phyloP scores from a whole-genome alignment of 2,329 filamentous ascomycete genomes.

The Fusarium brevicatenulatum region DNA sequence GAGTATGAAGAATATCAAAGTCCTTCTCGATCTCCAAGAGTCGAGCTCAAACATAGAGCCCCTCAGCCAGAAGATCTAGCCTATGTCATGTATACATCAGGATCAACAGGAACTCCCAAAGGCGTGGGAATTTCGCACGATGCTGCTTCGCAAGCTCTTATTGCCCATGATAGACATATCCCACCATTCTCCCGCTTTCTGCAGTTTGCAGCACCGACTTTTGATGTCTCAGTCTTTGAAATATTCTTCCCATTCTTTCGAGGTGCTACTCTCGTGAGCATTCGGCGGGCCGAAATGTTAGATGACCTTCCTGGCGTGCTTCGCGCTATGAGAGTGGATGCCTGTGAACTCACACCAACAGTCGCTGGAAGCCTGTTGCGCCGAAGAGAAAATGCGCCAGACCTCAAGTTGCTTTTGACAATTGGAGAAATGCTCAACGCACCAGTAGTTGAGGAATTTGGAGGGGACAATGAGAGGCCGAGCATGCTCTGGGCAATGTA shows the following conservation, averaged over 20 bases:
- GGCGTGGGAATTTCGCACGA: conserved; percentile 84
- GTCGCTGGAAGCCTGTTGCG: conserved; percentile 82
- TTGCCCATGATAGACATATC: conserved; percentile 83
- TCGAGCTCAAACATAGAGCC: conserved; percentile 23
- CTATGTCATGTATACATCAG: conserved; percentile 95
- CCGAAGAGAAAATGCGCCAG: conserved; percentile 72
- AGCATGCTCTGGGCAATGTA: conserved; percentile 93
- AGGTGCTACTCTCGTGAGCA: conserved; percentile 77
- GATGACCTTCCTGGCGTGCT: conserved; percentile 78
- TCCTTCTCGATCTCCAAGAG: neutral
- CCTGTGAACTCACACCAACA: conserved; percentile 88
- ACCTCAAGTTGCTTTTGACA: conserved; percentile 77
- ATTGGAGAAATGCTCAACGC: conserved; percentile 93
- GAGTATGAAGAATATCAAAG: conserved; percentile 27
- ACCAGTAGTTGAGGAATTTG: conserved; percentile 82
- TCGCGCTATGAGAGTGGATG: conserved; percentile 75
- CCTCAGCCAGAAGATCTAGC: conserved; percentile 64
- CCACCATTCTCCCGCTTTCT: conserved; percentile 82
- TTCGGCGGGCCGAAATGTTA: conserved; percentile 75
- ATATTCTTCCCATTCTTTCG: conserved; percentile 88
- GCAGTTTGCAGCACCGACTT: conserved; percentile 91
- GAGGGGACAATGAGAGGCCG: conserved; percentile 59
- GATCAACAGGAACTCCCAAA: conserved; percentile 89
- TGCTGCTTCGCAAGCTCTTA: conserved; percentile 81
- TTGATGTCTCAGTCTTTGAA: conserved; percentile 95